These are phyloP conservation scores for Tagetes erecta DNA, from an alignment of 129 eudicot species.

Conservation along the genomic window DNA sequence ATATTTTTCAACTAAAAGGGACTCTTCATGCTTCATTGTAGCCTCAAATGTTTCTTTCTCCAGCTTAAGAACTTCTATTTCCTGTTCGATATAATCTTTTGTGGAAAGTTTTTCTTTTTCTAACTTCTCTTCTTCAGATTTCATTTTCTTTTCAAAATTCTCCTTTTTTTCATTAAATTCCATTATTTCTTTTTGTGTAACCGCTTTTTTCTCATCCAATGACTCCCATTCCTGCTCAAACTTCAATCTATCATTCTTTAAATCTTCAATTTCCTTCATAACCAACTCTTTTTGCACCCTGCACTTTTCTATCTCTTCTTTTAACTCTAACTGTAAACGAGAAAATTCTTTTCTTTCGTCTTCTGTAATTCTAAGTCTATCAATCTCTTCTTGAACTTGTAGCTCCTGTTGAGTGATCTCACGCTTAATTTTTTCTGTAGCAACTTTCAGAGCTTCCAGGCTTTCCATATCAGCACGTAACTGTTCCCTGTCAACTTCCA, in stretches of 20 bases:
- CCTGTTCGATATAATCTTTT: slow-evolving; percentile 41
- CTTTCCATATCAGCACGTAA: slow-evolving; percentile 50
- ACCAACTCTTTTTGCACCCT: slow-evolving; percentile 48
- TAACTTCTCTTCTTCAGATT: slow-evolving; percentile 50
- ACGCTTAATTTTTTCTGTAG: slow-evolving; percentile 43
- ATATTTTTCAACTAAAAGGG: slow-evolving; percentile 46
- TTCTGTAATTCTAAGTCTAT: slow-evolving; percentile 49
- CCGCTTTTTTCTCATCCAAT: slow-evolving; percentile 68
- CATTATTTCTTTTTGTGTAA: slow-evolving; percentile 41
- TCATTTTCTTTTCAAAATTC: slow-evolving; percentile 47
- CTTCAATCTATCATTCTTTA: slow-evolving; percentile 65
- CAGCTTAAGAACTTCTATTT: slow-evolving; percentile 51
- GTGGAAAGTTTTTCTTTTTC: slow-evolving; percentile 55
- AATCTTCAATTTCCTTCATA: slow-evolving; percentile 63
- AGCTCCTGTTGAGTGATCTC: slow-evolving; percentile 48
- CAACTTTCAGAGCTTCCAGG: slow-evolving; percentile 40
- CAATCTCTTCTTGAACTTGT: slow-evolving; percentile 52
- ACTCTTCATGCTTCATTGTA: slow-evolving; percentile 57
- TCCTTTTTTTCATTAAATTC: slow-evolving; percentile 50
- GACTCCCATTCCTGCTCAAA: slow-evolving; percentile 91
- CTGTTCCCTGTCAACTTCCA: slow-evolving; percentile 53
- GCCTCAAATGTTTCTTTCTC: slow-evolving; percentile 75
- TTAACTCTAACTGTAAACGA: slow-evolving; percentile 52
- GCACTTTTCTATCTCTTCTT: slow-evolving; percentile 66
- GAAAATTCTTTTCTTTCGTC: slow-evolving; percentile 53